Percentiles rank a stretch among this genome's conserved stretches.
These are phyloP conservation scores for Rhizophlyctis rosea DNA, from an alignment of 192 early-diverging fungal genomes.

Conservation along the genomic window DNA sequence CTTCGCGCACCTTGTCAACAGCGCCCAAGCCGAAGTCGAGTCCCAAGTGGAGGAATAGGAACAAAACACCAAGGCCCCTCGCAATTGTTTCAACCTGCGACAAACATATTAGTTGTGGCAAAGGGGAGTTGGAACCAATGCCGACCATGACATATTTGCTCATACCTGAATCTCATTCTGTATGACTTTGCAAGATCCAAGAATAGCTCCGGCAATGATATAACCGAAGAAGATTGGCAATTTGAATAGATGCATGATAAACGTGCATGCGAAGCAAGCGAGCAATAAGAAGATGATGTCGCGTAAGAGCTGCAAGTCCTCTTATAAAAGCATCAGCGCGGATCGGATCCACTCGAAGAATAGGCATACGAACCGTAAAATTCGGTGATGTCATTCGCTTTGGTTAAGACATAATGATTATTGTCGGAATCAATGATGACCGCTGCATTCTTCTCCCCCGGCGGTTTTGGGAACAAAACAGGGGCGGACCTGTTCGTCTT, in stretches of 20 bases:
- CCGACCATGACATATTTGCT: too few species aligned
- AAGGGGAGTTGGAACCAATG: too few species aligned
- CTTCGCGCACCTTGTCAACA: slow-evolving; percentile 47
- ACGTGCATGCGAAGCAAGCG: slow-evolving; percentile 21
- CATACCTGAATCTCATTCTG: slow-evolving; percentile 42
- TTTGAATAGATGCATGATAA: slow-evolving; percentile 14
- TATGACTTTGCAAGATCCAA: slow-evolving; percentile 41
- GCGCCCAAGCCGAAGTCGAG: slow-evolving; percentile 48
- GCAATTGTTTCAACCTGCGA: slow-evolving; percentile 52
- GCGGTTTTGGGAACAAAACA: not conserved
- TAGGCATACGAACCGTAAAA: slow-evolving; percentile 35
- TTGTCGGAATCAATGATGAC: slow-evolving; percentile 50
- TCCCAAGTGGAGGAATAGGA: slow-evolving; percentile 58
- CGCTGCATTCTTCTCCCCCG: slow-evolving; percentile 8
- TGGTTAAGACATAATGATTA: slow-evolving; percentile 54
- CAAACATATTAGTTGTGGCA: too few species aligned
- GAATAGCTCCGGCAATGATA: slow-evolving; percentile 49
- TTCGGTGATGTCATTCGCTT: slow-evolving; percentile 33
- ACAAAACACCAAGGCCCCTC: slow-evolving; percentile 49
- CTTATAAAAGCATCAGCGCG: slow-evolving; percentile 1
- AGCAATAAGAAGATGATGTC: slow-evolving; percentile 22
- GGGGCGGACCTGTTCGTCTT: too few species aligned
- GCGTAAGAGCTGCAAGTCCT: slow-evolving; percentile 18
- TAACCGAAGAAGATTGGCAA: slow-evolving; percentile 57
- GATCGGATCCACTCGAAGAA: slow-evolving; percentile 13